Evolutionary conservation across 2,329 filamentous ascomycete genomes (phyloP).

Genomic region (Phialemoniopsis sp.): DNA sequence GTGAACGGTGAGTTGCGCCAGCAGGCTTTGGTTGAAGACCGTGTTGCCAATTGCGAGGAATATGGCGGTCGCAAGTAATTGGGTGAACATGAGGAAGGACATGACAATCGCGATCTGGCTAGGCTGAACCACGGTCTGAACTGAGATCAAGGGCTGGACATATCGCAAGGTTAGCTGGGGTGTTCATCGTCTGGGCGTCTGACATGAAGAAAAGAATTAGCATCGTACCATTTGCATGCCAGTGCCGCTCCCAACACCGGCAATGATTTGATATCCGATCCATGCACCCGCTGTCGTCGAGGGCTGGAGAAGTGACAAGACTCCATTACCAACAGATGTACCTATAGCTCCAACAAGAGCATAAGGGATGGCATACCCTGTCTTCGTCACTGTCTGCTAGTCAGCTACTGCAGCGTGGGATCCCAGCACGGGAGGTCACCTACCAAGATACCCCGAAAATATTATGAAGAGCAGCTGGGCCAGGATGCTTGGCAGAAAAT

Average conservation of each 20-base stretch:
- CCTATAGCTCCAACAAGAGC: slow-evolving; percentile 21
- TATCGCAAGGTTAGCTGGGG: too few relatives aligned
- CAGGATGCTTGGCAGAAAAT: slow-evolving; percentile 21
- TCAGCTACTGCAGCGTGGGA: too few relatives aligned
- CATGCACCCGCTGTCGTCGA: slow-evolving; percentile 19
- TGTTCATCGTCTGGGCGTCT: too few relatives aligned
- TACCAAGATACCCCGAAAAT: slow-evolving; percentile 10
- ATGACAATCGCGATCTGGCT: slow-evolving; percentile 16
- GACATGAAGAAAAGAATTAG: neutral
- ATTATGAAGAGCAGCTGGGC: slow-evolving; percentile 17
- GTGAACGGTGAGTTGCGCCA: neutral
- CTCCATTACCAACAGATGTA: slow-evolving; percentile 24
- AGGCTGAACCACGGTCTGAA: slow-evolving; percentile 17
- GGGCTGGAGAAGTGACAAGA: slow-evolving; percentile 24
- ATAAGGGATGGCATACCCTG: slow-evolving; percentile 29
- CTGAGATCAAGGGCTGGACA: slow-evolving; percentile 17
- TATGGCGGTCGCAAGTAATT: slow-evolving; percentile 45
- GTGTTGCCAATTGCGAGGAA: too few relatives aligned
- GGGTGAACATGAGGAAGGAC: slow-evolving; percentile 42
- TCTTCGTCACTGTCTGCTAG: slow-evolving; percentile 10
- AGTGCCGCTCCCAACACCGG: slow-evolving; percentile 18
- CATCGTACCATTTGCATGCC: slow-evolving; percentile 19
- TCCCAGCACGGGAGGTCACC: too few relatives aligned
- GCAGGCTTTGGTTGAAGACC: slow-evolving; percentile 41
- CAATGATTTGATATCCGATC: slow-evolving; percentile 24